Base-by-base conservation (phyloP, 2,329 filamentous ascomycete genomes). In the Ophiosphaerella herpotricha region DNA sequence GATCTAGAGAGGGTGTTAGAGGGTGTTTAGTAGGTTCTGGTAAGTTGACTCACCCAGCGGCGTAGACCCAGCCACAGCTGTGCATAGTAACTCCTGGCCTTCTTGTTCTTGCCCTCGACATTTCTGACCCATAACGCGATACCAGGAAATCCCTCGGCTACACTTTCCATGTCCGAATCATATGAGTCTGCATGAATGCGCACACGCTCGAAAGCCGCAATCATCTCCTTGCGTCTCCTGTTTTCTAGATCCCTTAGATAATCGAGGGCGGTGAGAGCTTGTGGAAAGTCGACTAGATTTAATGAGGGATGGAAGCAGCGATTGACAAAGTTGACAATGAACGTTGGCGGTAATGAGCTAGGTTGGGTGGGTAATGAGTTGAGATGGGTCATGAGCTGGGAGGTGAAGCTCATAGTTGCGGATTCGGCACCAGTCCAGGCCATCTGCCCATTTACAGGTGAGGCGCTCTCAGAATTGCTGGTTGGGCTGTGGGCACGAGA, bases 201-300 rank as follows among this genome's bases (percentile, higher is more conserved):
- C 23, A 87, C 73, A 46, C 81, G 77, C 46, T 77, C 72, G 44
- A 85, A 74, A 4, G 83, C 82, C 8, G 77, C 75, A 6, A 75
- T 74, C 36, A 85, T 76, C 60, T 87, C 85, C 47, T 81, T 80
- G 52, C 80, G 78, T 58, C 85, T 78, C 53, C 85, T 77, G 39
- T 73, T 79, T 64, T 88, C 84, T 7, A 88, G 74, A 53, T 87
- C 84, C 55, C 82, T 83, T 43, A 87, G 77, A 64, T 88, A 88
- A 70, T 88, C 85, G 45, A 88, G 74, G 7, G 83, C 84, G 3
- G 84, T 85, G 55, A 88, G 72, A 14, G 85, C 82, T 64, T 87
- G 84, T 16, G 83, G 81, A 56, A 87, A 88, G 70, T 87, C 85
- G 50, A 87, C 84, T 35, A 79, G 71, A 31, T 78, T 75, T 8